Evolutionary conservation across 768 basidiomycete species (phyloP), one percentile per base, ranked within the genome.

Genomic region (Tricholoma sp.): DNA sequence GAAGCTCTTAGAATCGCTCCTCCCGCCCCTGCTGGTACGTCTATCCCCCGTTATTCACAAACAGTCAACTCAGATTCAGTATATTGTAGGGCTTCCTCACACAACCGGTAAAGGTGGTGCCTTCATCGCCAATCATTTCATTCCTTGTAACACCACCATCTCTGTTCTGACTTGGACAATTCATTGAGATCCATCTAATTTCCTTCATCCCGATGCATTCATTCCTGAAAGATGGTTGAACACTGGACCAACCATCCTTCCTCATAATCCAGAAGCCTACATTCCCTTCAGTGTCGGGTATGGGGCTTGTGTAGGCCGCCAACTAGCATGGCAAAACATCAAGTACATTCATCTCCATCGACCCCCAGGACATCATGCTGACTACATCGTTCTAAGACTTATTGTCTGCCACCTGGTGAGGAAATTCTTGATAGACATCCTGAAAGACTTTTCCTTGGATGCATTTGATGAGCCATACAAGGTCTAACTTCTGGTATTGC

Each of bases 1-100:
- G 67, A 68, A 52, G 56, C 62, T n/a, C 58, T 68, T 12, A 57
- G 67, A 10, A 39, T 66, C 16, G 57, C 62, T 6, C 66, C 67
- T 16, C 66, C 67, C 14, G 63, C 61, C 10, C 53, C 66, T 39
- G 60, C 60, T 19, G 66, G 66, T 66, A 37, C 9, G 34, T 54
- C 21, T 35, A 27, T 21, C 18, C 18, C 3, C 9, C 19, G 19
- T 34, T 9, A 19, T 12, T 8, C 12, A 16, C 10, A 18, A 5
- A 4, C 18, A 11, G 27, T 50, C 49, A 32, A 50, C 49, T 50
- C 29, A 34, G 4, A 5, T 19, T 37, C 14, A 37, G 9, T 21
- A 55, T 21, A 55, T 16, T 16, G 18, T 29, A 63, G 61, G 59
- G 14, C 62, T 57, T 4, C 55, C 59, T 3, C 54, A 59, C 12